Evolutionary conservation across 345 rosid genomes (phyloP), one percentile per base, ranked within the genome.

Genomic region (Populus pruinosa): DNA sequence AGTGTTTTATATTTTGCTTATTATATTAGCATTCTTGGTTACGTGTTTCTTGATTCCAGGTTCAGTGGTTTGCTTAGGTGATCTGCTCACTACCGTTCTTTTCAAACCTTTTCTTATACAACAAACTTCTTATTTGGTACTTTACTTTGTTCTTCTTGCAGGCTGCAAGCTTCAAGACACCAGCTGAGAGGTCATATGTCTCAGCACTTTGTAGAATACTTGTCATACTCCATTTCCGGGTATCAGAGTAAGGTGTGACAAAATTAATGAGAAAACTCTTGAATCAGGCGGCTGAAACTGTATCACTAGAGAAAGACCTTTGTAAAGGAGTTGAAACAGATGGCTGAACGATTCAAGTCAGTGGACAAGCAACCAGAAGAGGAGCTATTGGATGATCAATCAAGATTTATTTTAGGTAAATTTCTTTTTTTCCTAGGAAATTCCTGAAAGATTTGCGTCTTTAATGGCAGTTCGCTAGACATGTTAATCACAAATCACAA

Each of bases 111-210:
- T 62, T 63, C 47, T 67, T 29, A 23, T 35, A 29, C 9, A 47
- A 9, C 27, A 23, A 29, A 35, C 66, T 55, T 67, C 53, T 33
- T 47, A 17, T 50, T 14, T 76, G 71, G 55, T 59, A 14, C 75
- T 73, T 31, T 31, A 31, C 33, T 68, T 72, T 72, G 71, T 81
- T 39, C 72, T 69, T 64, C 80, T 38, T 76, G 35, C 17, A 96
- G 99, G 91, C 90, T 76, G 72, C 82, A 75, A 85, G 92, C 81
- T 91, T 91, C 81, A 82, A 89, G 86, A 87, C 92, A 64, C 67
- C 98, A 36, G 97, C 97, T 18, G 98, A 92, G 91, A 92, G 79
- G 87, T 81, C 98, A 75, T 96, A 92, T 76, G 78, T 87, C 33
- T 69, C 88, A 5, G 94, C 98, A 50, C 86, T 96, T 11, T 87